phyloP scores from a whole-genome alignment of 768 basidiomycete species.

The Tylopilus felleus region DNA sequence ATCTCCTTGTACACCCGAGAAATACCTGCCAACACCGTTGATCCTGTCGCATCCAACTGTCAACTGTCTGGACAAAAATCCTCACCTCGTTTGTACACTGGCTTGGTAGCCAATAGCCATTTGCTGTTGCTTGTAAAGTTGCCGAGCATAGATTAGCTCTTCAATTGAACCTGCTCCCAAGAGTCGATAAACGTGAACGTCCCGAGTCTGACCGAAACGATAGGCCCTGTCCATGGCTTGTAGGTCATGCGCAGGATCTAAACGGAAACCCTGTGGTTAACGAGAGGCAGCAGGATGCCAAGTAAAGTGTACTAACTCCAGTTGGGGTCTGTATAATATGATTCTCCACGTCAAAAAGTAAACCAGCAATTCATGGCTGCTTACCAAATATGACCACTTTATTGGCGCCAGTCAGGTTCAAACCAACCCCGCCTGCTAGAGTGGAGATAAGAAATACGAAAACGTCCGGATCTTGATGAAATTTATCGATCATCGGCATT shows the following conservation, averaged over 20 bases:
- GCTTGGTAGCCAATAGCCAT: conserved; percentile 89
- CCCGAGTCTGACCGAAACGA: conserved; percentile 81
- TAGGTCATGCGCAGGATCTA: conserved; percentile 93
- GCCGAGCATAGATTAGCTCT: conserved; percentile 83
- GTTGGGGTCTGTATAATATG: conserved; percentile 63
- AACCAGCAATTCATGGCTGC: conserved; percentile 17
- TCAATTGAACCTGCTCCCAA: conserved; percentile 86
- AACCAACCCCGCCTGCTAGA: conserved; percentile 84
- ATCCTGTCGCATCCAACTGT: neutral
- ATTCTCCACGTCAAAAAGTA: neutral
- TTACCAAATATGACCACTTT: conserved; percentile 89
- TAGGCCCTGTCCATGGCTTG: conserved; percentile 90
- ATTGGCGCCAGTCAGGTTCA: conserved; percentile 90
- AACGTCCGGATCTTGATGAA: conserved; percentile 68
- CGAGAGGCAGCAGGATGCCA: neutral
- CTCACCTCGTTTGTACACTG: conserved; percentile 74
- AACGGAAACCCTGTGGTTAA: neutral
- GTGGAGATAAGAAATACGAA: conserved; percentile 90
- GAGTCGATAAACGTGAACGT: conserved; percentile 80
- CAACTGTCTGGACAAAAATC: neutral
- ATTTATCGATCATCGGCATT: conserved; percentile 83
- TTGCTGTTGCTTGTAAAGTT: conserved; percentile 91
- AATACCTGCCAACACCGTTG: conserved; percentile 48
- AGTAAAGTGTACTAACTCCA: conserved; percentile 71
- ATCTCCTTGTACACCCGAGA: conserved; percentile 80